Base-by-base conservation (phyloP, 2,329 filamentous ascomycete species). In the Ciborinia camelliae region DNA sequence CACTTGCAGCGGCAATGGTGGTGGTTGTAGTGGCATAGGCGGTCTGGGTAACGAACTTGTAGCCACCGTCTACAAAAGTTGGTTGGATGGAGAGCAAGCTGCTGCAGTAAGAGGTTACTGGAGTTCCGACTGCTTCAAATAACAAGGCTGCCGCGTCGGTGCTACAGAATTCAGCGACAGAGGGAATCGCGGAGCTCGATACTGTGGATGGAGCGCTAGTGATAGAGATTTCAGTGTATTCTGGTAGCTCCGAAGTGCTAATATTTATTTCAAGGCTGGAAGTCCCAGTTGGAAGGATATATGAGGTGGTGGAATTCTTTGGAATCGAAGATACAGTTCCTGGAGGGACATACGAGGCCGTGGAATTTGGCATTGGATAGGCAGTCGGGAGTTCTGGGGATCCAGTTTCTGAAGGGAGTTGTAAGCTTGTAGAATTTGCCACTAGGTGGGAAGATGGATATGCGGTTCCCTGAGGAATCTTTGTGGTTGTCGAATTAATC, bases 71-170 rank as follows among this genome's bases (percentile, higher is more conserved):
- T 32, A 47, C 43, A 8, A 32, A 45, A 26, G 20, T 48, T 20
- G 55, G 55, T n/a, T 48, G 55, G 14, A 48, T 59, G 6, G 55
- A 59, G 7, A 59, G 55, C 1, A 59, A n/a, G 23, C 43, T 59
- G 14, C 55, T 59, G 8, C 55, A 59, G 30, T 59, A 59, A 59
- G 55, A 47, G 1, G 30, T 59, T 18, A 20, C 55, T 48, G 26
- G 43, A 7, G 55, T 37, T 26, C 43, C 55, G 23, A 43, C 41
- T 18, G 41, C 43, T 26, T 41, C 41, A 48, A 48, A 59, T 32
- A 59, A 5, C 1, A 59, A 32, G 4, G 43, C 55, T 3, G 28
- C 55, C 14, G 26, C 55, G 43, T 59, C 43, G 30, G 55, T 59
- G 7, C 30, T 59, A 26, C 55, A 59, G 30, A 59, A 59, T 37